Base-by-base conservation (phyloP, 2,329 filamentous ascomycete genomes). In the Chalaropsis ovoidea region DNA sequence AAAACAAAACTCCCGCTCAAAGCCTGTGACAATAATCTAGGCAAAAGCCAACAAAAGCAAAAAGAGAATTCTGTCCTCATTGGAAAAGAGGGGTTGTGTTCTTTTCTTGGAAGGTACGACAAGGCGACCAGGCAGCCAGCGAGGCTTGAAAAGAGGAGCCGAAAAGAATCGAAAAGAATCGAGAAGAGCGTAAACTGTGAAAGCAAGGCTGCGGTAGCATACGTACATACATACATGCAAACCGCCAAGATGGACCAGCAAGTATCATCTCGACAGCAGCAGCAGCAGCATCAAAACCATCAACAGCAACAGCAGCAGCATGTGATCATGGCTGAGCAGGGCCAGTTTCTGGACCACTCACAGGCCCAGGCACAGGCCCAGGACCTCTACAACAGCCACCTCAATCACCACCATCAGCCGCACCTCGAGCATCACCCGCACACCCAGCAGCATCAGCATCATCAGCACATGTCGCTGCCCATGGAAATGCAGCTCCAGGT, bases 401-500 rank as follows among this genome's bases (percentile, higher is more conserved):
- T 6, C 47, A 10, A 52, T 27, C 47, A 24, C 47, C 47, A 52
- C 7, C 47, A 52, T 2, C 47, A 52, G 47, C 35, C 35, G 35
- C 35, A 39, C 8, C 35, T 39, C 35, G 43, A 47, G 43, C 43
- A n/a, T 47, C 43, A 47, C 15, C 43, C 43, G 15, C 43, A 47
- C 43, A 17, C 3, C 43, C 52, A 56, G 2, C 52, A 31, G 13
- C 54, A 61, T 10, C 45, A 56, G 2, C 52, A 31, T 3, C 54
- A 61, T 10, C 45, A 35, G 10, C 62, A 58, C 39, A 24, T 64
- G 49, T 31, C 62, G 13, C 10, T 11, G 27, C n/a, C 62, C 27
- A 67, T 67, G 39, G 45, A 35, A 3, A 62, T 61, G 43, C 65
- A 62, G 41, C 31, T 64, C n/a, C 62, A 67, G 49, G 45, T 54